Percentiles rank a stretch among this genome's conserved stretches.
Conservation (phyloP, 306 rosid genomes). For the Geum urbanum region DNA sequence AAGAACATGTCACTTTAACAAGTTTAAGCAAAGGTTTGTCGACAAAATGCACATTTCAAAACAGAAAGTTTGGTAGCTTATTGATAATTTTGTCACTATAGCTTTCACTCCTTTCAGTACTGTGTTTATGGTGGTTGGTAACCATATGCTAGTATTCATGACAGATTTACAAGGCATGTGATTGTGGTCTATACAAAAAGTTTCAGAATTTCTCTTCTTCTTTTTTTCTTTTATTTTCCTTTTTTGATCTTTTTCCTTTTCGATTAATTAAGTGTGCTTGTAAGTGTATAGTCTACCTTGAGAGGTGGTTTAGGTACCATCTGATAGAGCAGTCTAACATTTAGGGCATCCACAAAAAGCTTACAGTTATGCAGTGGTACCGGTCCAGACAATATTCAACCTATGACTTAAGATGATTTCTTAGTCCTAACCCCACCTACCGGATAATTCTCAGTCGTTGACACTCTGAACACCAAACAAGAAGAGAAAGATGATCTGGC, state of each 20-base stretch:
- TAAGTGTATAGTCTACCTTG: too few species aligned
- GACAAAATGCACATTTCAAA: background rate
- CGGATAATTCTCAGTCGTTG: background rate
- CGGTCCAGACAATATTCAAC: background rate
- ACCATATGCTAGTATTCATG: background rate
- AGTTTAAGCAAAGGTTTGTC: background rate
- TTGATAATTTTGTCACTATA: background rate
- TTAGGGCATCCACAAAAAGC: background rate
- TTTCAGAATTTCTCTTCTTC: background rate
- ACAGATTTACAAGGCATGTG: constrained; percentile 3
- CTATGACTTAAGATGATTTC: background rate
- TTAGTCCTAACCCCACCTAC: background rate
- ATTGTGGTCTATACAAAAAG: background rate
- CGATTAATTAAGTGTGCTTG: background rate
- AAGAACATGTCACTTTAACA: background rate
- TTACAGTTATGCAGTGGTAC: background rate
- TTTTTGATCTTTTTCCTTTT: background rate
- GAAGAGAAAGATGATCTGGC: background rate
- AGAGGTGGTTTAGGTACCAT: background rate
- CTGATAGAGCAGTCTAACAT: background rate
- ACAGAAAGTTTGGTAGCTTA: background rate
- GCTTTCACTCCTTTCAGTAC: background rate
- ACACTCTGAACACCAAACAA: background rate
- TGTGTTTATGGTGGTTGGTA: constrained; percentile 7
- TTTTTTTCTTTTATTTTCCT: background rate